Percentiles rank a stretch among this genome's conserved stretches.
These are phyloP conservation scores for Talaromyces adpressus DNA, from an alignment of 495 filamentous ascomycete genomes.

Conservation along the genomic window DNA sequence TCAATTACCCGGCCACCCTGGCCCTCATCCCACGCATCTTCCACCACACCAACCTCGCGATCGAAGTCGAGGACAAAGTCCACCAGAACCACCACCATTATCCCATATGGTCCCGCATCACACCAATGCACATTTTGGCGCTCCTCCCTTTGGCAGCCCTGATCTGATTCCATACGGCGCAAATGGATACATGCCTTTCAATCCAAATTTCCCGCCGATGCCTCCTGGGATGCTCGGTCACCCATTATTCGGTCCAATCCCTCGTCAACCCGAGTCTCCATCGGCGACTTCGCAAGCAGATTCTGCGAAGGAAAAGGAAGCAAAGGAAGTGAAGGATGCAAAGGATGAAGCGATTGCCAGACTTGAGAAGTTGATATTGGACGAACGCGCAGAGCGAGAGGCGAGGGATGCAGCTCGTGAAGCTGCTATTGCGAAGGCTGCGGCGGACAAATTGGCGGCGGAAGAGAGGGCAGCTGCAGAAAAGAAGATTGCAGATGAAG, in stretches of 20 bases:
- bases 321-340: not conserved
- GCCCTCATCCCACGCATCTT: conserved; percentile 16
- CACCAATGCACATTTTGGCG: conserved; percentile 27
- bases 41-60: conserved; percentile 21
- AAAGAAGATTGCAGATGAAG: conserved; percentile 32
- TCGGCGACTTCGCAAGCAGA: conserved; percentile 27
- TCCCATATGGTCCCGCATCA: conserved; percentile 24
- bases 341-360: conserved; percentile 48
- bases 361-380: conserved; percentile 44
- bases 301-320: conserved; percentile 18
- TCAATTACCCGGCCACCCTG: conserved; percentile 15
- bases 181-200: conserved; percentile 34
- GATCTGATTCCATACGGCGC: conserved; percentile 45
- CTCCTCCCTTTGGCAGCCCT: conserved; percentile 27
- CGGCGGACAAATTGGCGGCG: conserved; percentile 43
- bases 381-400: conserved; percentile 36
- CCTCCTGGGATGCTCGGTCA: conserved; percentile 32
- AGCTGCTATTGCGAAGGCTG: conserved; percentile 37
- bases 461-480: conserved; percentile 40
- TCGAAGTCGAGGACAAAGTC: conserved; percentile 24
- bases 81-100: conserved; percentile 20
- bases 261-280: conserved; percentile 28
- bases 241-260: conserved; percentile 28
- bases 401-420: conserved; percentile 35
- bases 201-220: conserved; percentile 31